Evolutionary conservation across 352 stramenopile genomes (phyloP), one percentile per base, ranked within the genome.

Genomic region (Pythium rishiriense): DNA sequence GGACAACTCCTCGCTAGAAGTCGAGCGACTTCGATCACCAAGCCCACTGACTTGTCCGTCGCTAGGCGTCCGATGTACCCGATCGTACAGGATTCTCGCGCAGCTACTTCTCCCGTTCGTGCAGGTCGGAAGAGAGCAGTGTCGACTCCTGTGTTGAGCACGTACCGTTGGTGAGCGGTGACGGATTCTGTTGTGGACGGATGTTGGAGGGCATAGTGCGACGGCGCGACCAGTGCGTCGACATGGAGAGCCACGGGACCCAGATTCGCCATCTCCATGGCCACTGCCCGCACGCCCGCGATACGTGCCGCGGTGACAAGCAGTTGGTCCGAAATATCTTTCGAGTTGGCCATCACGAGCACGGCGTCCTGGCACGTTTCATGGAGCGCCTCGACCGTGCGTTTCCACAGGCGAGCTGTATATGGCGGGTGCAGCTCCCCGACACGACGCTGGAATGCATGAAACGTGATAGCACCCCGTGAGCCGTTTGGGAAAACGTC

Each of bases 221-320:
- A 89, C 1, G 78, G 80, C n/a, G 74, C 73, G 5, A 89, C 66
- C 15, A 89, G 61, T 14, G 74, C 62, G 28, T 89, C 80, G 21
- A 86, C 72, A 0, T 72, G 39, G 6, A 86, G 33, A 21, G 33
- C 35, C 21, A 68, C 66, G 1, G 80, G 78, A 10, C 72, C 46
- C 1, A 89, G 48, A 52, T 86, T 89, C 2, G 80, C 62, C 5
- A 89, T 66, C 55, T 89, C 80, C 69, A 85, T 80, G 3, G 85
- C 54, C 7, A 84, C 60, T 0, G 78, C 69, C 6, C 66, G 66
- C 2, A 72, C 68, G 17, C 76, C 74, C 24, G 73, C 70, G 9
- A 82, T 25, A 7, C 74, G 68, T 35, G 78, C 70, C 12, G 65
- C 72, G 29, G 72, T 55, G 14, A 84, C 61, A 1, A 85, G 54